Conservation (phyloP, 2,329 filamentous ascomycete species). For the Sordariomycetes sp. region DNA sequence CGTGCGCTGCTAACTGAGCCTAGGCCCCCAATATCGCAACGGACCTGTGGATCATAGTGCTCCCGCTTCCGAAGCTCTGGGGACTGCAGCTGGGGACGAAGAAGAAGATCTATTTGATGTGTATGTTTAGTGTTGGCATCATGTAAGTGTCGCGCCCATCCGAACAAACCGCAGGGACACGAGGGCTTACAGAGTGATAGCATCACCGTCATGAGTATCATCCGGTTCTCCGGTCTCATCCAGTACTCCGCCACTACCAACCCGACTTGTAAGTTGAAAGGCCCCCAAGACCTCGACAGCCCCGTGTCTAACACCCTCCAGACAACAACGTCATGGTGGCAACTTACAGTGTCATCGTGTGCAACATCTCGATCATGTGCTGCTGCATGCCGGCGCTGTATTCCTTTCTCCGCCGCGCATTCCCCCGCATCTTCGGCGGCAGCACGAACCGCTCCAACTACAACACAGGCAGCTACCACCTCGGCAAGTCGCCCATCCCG, state of each 20-base stretch:
- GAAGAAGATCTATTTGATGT: conserved; percentile 6
- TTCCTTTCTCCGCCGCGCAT: conserved; percentile 5
- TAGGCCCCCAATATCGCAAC: conserved; percentile 6
- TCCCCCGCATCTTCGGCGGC: conserved; percentile 5
- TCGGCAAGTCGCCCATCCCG: neutral
- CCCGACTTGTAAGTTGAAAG: conserved; percentile 1
- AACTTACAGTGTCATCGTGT: conserved; percentile 8
- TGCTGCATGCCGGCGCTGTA: conserved; percentile 6
- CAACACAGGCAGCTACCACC: neutral
- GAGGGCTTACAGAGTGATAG: neutral
- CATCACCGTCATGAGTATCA: conserved; percentile 7
- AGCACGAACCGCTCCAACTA: neutral
- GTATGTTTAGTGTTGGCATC: conserved; percentile 7
- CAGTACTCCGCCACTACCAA: conserved; percentile 6
- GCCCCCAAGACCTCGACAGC: neutral
- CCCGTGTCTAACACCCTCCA: neutral
- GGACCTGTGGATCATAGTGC: conserved; percentile 6
- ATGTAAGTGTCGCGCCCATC: conserved; percentile 2
- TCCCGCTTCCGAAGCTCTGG: conserved; percentile 6
- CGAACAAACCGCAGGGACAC: too few relatives aligned
- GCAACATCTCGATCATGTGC: conserved; percentile 8
- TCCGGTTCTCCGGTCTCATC: conserved; percentile 6
- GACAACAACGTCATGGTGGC: conserved; percentile 9
- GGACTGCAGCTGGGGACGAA: conserved; percentile 4
- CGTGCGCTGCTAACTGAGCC: neutral